Percentiles rank a stretch among this genome's conserved stretches.
These are phyloP conservation scores for Colletotrichum sp. DNA, from an alignment of 2,329 filamentous ascomycete species.

Conservation along the genomic window DNA sequence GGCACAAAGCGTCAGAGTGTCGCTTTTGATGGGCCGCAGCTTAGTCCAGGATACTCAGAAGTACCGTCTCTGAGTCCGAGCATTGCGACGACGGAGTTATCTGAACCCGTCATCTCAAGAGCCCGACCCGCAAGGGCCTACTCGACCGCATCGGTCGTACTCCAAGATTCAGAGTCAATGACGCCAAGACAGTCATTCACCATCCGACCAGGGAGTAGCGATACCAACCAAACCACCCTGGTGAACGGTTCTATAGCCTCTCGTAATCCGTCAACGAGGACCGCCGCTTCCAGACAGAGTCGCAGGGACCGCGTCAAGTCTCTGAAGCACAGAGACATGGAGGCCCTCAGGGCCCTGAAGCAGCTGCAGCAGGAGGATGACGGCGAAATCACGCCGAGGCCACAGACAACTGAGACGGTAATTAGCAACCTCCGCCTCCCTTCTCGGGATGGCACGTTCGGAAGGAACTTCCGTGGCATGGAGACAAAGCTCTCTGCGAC, in stretches of 20 bases:
- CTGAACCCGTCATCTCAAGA: slow-evolving; percentile 34
- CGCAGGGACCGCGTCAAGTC: slow-evolving; percentile 43
- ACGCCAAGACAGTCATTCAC: slow-evolving; percentile 12
- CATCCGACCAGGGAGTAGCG: slow-evolving; percentile 8
- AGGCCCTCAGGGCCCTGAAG: slow-evolving; percentile 31
- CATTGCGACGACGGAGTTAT: slow-evolving; percentile 32
- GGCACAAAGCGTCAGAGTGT: slow-evolving; percentile 4
- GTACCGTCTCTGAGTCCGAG: slow-evolving; percentile 34
- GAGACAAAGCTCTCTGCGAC: slow-evolving; percentile 9
- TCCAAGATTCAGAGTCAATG: slow-evolving; percentile 19
- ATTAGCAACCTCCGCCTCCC: slow-evolving; percentile 19
- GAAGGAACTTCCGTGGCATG: neutral
- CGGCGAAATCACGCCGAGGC: slow-evolving; percentile 3
- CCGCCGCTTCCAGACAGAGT: slow-evolving; percentile 27
- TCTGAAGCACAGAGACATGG: slow-evolving; percentile 44
- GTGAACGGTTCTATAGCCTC: slow-evolving; percentile 9
- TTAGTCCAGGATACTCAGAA: slow-evolving; percentile 17
- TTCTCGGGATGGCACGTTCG: slow-evolving; percentile 18
- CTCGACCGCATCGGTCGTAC: slow-evolving; percentile 30
- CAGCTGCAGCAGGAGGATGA: slow-evolving; percentile 20
- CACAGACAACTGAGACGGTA: slow-evolving; percentile 10
- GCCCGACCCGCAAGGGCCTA: slow-evolving; percentile 35
- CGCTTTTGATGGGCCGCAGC: neutral
- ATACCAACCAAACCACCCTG: slow-evolving; percentile 8
- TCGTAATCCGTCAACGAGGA: slow-evolving; percentile 12